These are phyloP conservation scores for Samsoniella hepiali DNA, from an alignment of 2,329 filamentous ascomycete genomes.

Conservation along the genomic window DNA sequence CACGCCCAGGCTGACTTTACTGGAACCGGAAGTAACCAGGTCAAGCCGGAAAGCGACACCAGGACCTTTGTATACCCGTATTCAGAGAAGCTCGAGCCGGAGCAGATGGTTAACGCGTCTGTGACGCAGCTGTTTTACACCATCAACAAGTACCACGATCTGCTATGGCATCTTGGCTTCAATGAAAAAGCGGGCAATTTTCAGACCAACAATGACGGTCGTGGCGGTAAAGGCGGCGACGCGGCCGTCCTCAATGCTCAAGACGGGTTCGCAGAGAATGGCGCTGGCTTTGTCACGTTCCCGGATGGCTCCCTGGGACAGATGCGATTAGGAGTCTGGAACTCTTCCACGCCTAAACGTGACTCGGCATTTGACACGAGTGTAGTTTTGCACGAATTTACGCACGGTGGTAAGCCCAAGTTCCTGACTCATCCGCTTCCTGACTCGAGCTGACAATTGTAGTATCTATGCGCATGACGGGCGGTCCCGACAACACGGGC, in stretches of 20 bases:
- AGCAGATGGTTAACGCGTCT: slow-evolving; percentile 50
- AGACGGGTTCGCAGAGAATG: slow-evolving; percentile 53
- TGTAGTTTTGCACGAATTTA: slow-evolving; percentile 59
- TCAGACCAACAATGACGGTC: slow-evolving; percentile 53
- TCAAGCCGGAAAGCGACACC: slow-evolving; percentile 47
- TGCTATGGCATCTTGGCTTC: slow-evolving; percentile 57
- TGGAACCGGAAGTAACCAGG: slow-evolving; percentile 58
- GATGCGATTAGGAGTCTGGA: slow-evolving; percentile 58
- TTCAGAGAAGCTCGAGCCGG: slow-evolving; percentile 33
- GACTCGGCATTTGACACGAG: slow-evolving; percentile 58
- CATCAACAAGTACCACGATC: slow-evolving; percentile 56
- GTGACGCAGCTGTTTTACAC: slow-evolving; percentile 61
- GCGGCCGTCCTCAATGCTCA: slow-evolving; percentile 55
- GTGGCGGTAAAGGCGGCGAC: slow-evolving; percentile 50
- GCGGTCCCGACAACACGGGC: slow-evolving; percentile 51
- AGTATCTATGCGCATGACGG: slow-evolving; percentile 56
- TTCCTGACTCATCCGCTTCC: too few relatives aligned
- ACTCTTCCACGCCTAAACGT: slow-evolving; percentile 40
- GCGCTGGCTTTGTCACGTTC: slow-evolving; percentile 56
- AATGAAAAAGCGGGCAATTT: slow-evolving; percentile 59
- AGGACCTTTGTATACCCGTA: slow-evolving; percentile 48
- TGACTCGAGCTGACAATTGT: slow-evolving; percentile 11
- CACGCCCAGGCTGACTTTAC: slow-evolving; percentile 50
- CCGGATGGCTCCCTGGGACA: slow-evolving; percentile 48
- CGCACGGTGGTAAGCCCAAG: slow-evolving; percentile 41